Conservation (phyloP, 208 protist species). For the Trypanosoma lewisi region DNA sequence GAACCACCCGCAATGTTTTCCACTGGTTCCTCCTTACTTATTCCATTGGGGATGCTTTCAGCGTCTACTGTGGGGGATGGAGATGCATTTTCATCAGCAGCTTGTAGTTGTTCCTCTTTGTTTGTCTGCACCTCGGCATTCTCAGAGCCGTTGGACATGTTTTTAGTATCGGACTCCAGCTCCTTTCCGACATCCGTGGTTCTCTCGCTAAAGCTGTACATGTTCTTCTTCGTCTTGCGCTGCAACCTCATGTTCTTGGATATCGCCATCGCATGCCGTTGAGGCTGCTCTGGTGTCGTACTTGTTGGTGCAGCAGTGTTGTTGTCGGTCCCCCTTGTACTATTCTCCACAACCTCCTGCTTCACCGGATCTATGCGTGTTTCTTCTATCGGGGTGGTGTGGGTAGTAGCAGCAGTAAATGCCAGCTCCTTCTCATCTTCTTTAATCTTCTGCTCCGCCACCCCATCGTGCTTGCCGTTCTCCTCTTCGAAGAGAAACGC, state of each 20-base stretch:
- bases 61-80: neutral
- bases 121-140: neutral
- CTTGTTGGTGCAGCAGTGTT: neutral
- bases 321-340: neutral
- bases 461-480: neutral
- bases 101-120: neutral
- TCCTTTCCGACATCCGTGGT: neutral
- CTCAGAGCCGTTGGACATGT: neutral
- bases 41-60: neutral
- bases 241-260: conserved; percentile 4
- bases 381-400: neutral
- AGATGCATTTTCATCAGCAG: neutral
- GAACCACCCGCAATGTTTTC: neutral
- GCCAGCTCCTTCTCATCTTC: neutral
- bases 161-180: neutral
- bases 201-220: neutral
- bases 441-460: neutral
- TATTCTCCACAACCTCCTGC: conserved; percentile 1
- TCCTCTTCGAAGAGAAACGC: conserved; percentile 20
- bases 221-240: neutral
- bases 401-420: neutral
- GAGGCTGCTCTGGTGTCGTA: neutral
- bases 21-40: neutral
- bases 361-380: conserved; percentile 3
- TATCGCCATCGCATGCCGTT: neutral